Evolutionary conservation across 2,329 filamentous ascomycete species (phyloP), one percentile per base, ranked within the genome.

Genomic region (Byssothecium circinans): DNA sequence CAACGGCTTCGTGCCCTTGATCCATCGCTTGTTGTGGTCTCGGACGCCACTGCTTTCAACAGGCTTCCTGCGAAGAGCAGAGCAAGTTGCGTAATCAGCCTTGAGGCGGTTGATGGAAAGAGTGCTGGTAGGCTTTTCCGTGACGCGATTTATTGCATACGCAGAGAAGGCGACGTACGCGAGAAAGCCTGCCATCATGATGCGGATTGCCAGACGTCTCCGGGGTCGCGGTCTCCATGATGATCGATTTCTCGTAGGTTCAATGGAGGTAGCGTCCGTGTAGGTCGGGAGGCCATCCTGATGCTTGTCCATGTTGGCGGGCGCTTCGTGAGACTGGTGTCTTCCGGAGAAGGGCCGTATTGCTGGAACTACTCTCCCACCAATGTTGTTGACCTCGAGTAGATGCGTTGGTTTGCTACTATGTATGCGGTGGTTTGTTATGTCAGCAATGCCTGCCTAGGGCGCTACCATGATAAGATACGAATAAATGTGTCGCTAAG

Each of bases 11-110:
- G 79, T 76, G 42, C 82, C 81, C 3, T 81, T 74, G 35, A 85
- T 66, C 60, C 81, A 84, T 39, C 85, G 78, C 17, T 81, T 82
- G 62, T 84, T 88, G 56, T 75, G 75, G 25, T 81, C 75, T 17
- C 85, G 80, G 4, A 72, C 34, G 3, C 81, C 81, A 29, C 74
- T 74, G 1, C 82, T 81, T 51, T 85, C 81, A 40, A 74, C 61
- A 0, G 83, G 83, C 56, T 77, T 80, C 37, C 71, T 69, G 29
- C 74, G 78, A 36, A 87, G 74, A 61, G 75, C 77, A 25, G 76
- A 71, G 67, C 85, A 87, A 1, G 76, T 78, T 14, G 72, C 73
- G 18, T 85, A 68, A 55, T 87, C 78, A 11, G 75, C 71, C 29
- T 76, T 70, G 18, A 88, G 72, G 57, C 76, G 78, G 37, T 78